A percentile compares a stretch with the other conserved stretches of the same genome.
Conservation (phyloP, 176 grass and related monocot genomes). For the Aegilops longissima region DNA sequence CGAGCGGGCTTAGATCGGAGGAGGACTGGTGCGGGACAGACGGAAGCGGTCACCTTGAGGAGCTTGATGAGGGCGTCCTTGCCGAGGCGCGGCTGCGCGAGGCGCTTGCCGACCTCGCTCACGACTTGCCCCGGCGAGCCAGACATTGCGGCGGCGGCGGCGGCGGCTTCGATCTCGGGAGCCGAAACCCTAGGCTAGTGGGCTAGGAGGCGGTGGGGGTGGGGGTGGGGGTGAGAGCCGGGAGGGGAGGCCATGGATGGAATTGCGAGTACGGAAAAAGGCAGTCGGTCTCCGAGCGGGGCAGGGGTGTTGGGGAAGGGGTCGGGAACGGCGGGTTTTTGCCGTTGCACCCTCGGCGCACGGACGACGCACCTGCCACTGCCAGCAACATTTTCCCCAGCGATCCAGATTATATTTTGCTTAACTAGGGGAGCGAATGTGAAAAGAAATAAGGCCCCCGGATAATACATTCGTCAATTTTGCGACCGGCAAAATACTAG, state of each 20-base stretch:
- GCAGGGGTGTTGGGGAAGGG: neutral
- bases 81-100: conserved; percentile 73
- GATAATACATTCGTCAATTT: too few relatives aligned
- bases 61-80: conserved; percentile 88
- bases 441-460: neutral
- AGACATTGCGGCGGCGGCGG: conserved; percentile 19
- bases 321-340: neutral
- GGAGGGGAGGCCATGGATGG: conserved; percentile 33
- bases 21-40: neutral
- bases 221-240: neutral
- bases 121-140: conserved; percentile 49
- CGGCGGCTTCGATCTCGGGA: neutral
- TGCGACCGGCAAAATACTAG: too few relatives aligned
- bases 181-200: conserved; percentile 38
- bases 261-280: neutral
- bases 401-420: neutral
- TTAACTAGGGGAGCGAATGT: neutral
- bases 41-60: conserved; percentile 60
- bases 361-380: too few relatives aligned
- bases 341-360: neutral
- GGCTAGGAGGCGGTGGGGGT: conserved; percentile 1
- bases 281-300: neutral
- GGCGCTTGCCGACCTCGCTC: conserved; percentile 66
- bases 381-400: neutral
- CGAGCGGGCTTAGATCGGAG: neutral